phyloP scores from a whole-genome alignment of 177 flowering plant genomes.

The Vitis hybrid region DNA sequence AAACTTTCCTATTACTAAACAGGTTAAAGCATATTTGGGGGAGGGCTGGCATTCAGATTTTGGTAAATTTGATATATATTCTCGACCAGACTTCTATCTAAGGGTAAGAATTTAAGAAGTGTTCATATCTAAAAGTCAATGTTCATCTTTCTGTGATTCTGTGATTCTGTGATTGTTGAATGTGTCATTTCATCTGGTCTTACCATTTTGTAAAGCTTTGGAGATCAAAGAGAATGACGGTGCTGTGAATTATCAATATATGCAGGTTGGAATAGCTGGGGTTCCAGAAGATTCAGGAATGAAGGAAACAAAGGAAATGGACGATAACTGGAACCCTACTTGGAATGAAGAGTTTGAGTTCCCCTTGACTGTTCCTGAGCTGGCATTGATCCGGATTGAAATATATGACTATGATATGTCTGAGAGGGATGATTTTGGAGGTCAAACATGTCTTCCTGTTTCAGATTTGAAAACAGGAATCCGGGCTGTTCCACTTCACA shows the following conservation, averaged over 20 bases:
- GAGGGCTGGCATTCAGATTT: slow-evolving; percentile 53
- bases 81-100: slow-evolving; percentile 51
- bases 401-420: slow-evolving; percentile 47
- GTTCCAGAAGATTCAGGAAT: slow-evolving; percentile 37
- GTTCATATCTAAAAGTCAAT: not conserved
- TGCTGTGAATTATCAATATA: not conserved
- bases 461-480: slow-evolving; percentile 43
- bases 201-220: not conserved
- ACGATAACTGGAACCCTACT: slow-evolving; percentile 39
- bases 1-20: not conserved
- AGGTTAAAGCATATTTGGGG: slow-evolving; percentile 45
- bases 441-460: slow-evolving; percentile 47
- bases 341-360: slow-evolving; percentile 50
- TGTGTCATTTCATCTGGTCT: not conserved
- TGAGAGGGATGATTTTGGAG: slow-evolving; percentile 51
- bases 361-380: slow-evolving; percentile 45
- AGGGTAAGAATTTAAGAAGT: slow-evolving; percentile 24
- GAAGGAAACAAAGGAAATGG: slow-evolving; percentile 34
- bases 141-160: not conserved
- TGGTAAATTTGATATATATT: slow-evolving; percentile 32
- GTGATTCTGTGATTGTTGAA: not conserved
- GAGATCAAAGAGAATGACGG: no score
- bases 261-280: slow-evolving; percentile 49
- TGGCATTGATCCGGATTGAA: slow-evolving; percentile 47
- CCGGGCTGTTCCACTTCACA: slow-evolving; percentile 38